Evolutionary conservation across 805 yeast species (phyloP).

Genomic region (Saturnispora hagleri): DNA sequence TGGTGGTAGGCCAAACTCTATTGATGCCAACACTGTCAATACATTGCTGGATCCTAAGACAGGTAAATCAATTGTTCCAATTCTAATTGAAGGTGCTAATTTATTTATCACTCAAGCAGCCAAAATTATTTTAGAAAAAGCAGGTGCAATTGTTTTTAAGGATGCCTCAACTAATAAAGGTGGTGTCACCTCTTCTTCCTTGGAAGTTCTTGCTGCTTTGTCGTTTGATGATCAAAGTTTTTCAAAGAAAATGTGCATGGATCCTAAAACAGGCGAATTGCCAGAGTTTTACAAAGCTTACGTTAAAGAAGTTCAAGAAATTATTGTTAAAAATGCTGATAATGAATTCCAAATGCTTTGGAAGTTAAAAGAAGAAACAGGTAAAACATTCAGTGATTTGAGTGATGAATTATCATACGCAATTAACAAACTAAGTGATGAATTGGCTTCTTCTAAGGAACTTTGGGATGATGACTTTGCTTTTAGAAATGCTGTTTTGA

Average conservation of each 20-base stretch:
- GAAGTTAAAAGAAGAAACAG: conserved; percentile 59
- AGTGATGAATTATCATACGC: conserved; percentile 65
- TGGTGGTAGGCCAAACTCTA: conserved; percentile 97
- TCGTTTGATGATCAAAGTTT: conserved; percentile 83
- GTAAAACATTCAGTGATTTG: conserved; percentile 53
- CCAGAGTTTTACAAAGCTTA: conserved; percentile 78
- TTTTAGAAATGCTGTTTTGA: conserved; percentile 69
- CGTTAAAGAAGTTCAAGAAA: conserved; percentile 73
- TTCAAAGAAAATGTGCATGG: conserved; percentile 68
- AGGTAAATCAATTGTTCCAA: conserved; percentile 71
- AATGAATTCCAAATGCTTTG: conserved; percentile 83
- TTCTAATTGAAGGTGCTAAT: conserved; percentile 96
- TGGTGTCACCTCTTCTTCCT: conserved; percentile 94
- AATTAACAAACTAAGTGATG: conserved; percentile 62
- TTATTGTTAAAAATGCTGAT: conserved; percentile 68
- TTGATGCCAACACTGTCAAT: conserved; percentile 75
- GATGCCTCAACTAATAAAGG: conserved; percentile 98
- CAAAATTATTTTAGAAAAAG: conserved; percentile 72
- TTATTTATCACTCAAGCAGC: conserved; percentile 92
- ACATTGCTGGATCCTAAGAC: conserved; percentile 63
- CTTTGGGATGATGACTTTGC: conserved; percentile 73
- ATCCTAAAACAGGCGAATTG: conserved; percentile 37
- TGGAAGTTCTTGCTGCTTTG: conserved; percentile 90
- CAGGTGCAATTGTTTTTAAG: conserved; percentile 82
- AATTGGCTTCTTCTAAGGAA: conserved; percentile 68